Conservation (phyloP, 371 early-diverging fungal species). For the Apophysomyces elegans region DNA sequence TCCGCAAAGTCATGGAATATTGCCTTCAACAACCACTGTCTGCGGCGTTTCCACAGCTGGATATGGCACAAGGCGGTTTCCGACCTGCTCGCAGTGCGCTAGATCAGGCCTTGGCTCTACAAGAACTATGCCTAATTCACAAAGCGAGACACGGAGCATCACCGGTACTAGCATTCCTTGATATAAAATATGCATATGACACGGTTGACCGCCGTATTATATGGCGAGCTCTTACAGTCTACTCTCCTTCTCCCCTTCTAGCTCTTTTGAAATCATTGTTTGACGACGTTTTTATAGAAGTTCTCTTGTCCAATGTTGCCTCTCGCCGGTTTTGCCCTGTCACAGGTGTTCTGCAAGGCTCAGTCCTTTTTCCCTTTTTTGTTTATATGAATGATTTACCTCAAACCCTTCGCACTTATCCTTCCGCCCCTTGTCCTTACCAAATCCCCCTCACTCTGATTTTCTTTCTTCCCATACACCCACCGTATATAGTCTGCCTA, state of each 20-base stretch:
- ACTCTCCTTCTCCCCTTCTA: not conserved
- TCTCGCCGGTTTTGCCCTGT: no score
- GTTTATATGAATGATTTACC: no score
- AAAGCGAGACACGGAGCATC: not conserved
- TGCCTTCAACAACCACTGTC: slow-evolving; percentile 2
- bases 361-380: no score
- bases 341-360: no score
- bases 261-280: slow-evolving; percentile 9
- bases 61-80: slow-evolving; percentile 42
- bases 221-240: not conserved
- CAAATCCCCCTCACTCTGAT: no score
- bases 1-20: slow-evolving; percentile 24
- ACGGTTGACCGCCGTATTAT: slow-evolving; percentile 24
- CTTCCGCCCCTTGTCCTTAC: no score
- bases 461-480: no score
- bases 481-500: no score
- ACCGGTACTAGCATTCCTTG: slow-evolving; percentile 25
- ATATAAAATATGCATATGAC: slow-evolving; percentile 30
- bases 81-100: slow-evolving; percentile 27
- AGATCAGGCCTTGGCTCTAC: slow-evolving; percentile 33
- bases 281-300: no score
- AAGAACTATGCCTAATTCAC: slow-evolving; percentile 16
- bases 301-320: no score
- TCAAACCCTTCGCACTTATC: no score
- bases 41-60: not conserved